A percentile compares a stretch with the other conserved stretches of the same genome.
These are phyloP conservation scores for Mortierella sp. DNA, from an alignment of 371 early-diverging fungal species.

Conservation along the genomic window DNA sequence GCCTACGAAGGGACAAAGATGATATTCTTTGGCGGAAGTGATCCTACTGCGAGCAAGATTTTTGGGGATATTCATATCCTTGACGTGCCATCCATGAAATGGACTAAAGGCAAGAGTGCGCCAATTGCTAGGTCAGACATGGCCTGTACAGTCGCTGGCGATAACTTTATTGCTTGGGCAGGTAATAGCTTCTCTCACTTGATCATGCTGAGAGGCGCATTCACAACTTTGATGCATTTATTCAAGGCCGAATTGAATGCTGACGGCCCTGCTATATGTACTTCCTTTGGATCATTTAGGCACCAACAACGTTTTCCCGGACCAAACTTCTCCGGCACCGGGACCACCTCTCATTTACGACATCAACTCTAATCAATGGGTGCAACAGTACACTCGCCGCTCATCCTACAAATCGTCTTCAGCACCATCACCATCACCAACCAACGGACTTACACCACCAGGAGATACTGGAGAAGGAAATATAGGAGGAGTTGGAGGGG, in stretches of 20 bases:
- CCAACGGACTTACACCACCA: no score
- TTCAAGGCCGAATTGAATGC: no score
- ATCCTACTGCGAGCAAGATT: no score
- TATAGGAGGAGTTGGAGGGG: no score
- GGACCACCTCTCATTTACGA: neutral
- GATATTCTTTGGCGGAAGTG: neutral
- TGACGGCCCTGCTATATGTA: no score
- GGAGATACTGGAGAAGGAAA: no score
- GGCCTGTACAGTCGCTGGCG: neutral
- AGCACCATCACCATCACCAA: no score
- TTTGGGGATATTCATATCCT: neutral
- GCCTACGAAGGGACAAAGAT: neutral
- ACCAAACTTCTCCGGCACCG: neutral
- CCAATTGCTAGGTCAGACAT: neutral
- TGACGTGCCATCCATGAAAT: neutral
- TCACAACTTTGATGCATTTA: neutral
- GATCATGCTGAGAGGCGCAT: neutral
- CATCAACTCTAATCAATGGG: neutral
- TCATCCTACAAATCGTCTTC: no score
- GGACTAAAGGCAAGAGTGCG: neutral
- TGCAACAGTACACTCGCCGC: neutral
- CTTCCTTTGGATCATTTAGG: neutral
- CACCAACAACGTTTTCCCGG: neutral
- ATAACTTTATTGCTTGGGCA: neutral
- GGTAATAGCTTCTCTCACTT: neutral